Conservation (phyloP, 2,329 filamentous ascomycete genomes). For the Alternaria panax region DNA sequence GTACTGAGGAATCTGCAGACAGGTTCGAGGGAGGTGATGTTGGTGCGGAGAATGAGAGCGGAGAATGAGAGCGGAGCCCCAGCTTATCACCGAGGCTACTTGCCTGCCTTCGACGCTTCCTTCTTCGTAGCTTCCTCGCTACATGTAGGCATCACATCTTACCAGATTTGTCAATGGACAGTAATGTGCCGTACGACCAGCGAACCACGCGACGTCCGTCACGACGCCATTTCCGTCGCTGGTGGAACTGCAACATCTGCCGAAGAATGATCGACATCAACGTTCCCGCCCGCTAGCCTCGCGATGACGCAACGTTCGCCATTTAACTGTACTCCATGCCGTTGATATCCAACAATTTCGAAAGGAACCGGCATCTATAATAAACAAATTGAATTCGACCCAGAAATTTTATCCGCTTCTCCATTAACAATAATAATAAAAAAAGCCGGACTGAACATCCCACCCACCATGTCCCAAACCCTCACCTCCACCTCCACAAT, state of each 20-base stretch:
- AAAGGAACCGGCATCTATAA: background rate
- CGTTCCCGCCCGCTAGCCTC: background rate
- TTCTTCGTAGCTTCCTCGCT: background rate
- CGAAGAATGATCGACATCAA: conserved; percentile 8
- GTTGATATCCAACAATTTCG: background rate
- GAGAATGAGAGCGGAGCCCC: too few species aligned
- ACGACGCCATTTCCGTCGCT: background rate
- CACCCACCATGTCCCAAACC: background rate
- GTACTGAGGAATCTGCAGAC: too few species aligned
- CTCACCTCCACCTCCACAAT: conserved; percentile 21
- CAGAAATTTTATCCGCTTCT: background rate
- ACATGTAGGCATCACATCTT: background rate
- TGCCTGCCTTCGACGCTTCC: too few species aligned
- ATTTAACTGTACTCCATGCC: background rate
- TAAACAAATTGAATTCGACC: background rate
- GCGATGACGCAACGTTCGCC: conserved; percentile 3
- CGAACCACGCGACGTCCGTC: background rate
- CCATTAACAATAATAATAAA: background rate
- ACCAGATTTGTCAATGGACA: background rate
- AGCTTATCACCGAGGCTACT: background rate
- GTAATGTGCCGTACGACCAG: too few species aligned
- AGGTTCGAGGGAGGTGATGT: too few species aligned
- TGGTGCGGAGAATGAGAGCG: too few species aligned
- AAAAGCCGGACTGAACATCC: background rate
- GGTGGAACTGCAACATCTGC: conserved; percentile 1